Evolutionary conservation across 169 alveolate species (phyloP), one percentile per base, ranked within the genome.

Genomic region (Plasmodium vivax): DNA sequence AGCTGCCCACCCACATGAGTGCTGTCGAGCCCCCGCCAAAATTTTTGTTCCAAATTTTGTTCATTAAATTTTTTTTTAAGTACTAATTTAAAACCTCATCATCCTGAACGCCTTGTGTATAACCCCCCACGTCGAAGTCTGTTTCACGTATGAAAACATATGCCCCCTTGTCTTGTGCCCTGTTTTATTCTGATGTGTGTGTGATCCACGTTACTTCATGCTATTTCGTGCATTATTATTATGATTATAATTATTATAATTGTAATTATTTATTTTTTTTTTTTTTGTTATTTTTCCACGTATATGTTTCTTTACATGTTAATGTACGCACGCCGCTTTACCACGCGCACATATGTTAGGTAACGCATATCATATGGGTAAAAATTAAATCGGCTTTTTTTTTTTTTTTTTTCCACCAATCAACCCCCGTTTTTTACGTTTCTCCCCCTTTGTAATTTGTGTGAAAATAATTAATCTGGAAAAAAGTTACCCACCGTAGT

Each of bases 31-130:
- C 36, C 38, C 81, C n/a, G 72, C 73, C 30, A 19, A 72, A 87
- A 75, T 75, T 75, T 87, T 87, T 87, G 79, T 77, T 75, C 38
- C 81, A 87, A 74, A 75, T 87, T 87, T 87, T 87, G 93, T 87
- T 87, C 77, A 77, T 87, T 77, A 62, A 87, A 12, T 87, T 87
- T 87, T 85, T 82, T 85, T 68, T 87, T 87, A 71, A 84, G 92
- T 84, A 38, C 54, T 84, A 84, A 84, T 84, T 68, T 68, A 72
- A 84, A 84, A 47, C 62, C 8, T 73, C 73, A 82, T 54, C 38
- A 51, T 82, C 72, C 51, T 54, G 36, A 54, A 30, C 45, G 43
- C 3, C 90, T 56, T 27, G 41, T 71, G 30, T 34, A 56, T 34
- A 56, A 82, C 62, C 54, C 43, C 38, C 51, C 23, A 83, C 72